Evolutionary conservation across 140 eudicot species (phyloP), one percentile per base, ranked within the genome.

Genomic region (Senecio squalidus): DNA sequence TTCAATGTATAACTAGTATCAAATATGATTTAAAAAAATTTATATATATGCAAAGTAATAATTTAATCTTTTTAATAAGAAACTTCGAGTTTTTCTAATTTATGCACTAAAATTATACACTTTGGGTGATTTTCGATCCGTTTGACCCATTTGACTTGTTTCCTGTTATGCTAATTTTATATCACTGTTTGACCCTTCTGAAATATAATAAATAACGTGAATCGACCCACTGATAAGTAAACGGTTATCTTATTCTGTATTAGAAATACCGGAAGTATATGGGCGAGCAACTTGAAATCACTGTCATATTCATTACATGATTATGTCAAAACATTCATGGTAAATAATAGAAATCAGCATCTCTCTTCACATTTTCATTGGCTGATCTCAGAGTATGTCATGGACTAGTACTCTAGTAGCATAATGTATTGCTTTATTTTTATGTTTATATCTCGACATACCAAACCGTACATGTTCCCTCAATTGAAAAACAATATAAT

Each of bases 281-380:
- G 50, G 30, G 22, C 64, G 16, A 26, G 24, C 39, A 60, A 27
- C 26, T 60, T 6, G 23, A 28, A 14, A 29, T 17, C 18, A 4
- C 6, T 6, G 36, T 27, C 16, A 16, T 46, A 45, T 20, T 15
- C 29, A 20, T 11, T 28, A 28, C 27, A n/a, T 61, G 28, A 11
- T 20, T 43, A 16, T 58, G 64, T 22, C 49, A 36, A 23, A 36
- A 58, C 34, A 58, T 20, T 58, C 25, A 54, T 30, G 58, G 58
- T 26, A 25, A 26, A 54, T 31, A 15, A 54, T 54, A 29, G 5
- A 30, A 15, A 29, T 31, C 27, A 34, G 47, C 46, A 8, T 21
- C 26, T 47, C 54, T 47, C 54, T 18, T 47, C 54, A 8, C 54
- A 47, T 9, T 15, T 6, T 16, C 49, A 43, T 14, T 16, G 49